Base-by-base conservation (phyloP, 1,284 basidiomycete species). In the Neolentinus lepideus region DNA sequence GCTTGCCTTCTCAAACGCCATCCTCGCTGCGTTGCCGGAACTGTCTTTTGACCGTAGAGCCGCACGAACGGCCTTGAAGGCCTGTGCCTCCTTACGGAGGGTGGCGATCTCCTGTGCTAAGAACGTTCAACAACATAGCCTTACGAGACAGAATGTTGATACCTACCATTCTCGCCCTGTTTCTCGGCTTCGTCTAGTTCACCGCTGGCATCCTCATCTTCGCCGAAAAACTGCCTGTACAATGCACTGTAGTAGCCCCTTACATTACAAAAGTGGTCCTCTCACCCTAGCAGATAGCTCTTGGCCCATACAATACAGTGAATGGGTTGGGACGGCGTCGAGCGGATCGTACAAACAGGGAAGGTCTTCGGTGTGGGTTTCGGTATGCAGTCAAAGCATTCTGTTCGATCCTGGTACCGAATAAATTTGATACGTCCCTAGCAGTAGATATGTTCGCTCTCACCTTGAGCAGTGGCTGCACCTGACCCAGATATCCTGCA, bases 251-350 rank as follows among this genome's bases (percentile, higher is more conserved):
- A 22, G 55, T 27, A 50, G 11, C 24, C 21, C 33, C 22, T 9
- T 50, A 1, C 8, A 51, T 24, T 12, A 38, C 33, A 26, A 4
- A n/a, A 31, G 29, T 12, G 29, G 43, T 11, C 19, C n/a, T 73
- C 88, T 68, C 63, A 94, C 94, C 88, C 85, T 62, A 99, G 85
- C n/a, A 99, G 84, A 74, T 98, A 99, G 62, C 85, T 95, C 71
- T 99, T 99, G 29, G 93, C 94, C 97, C 97, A 99, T 0, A 98
- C 96, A 56, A 99, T 98, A 67, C 95, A 99, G 67, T 99, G 97
- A 52, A 99, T 97, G 0, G 97, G 94, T 60, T 96, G 94, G 55
- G 91, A 94, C 0, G 97, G 97, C 0, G 97, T 99, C 1, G 94
- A 94, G 50, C 97, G 88, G 63, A 99, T 99, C 0, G 97, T 99